Evolutionary conservation across 176 grass and related monocot genomes (phyloP), one percentile per base, ranked within the genome.

Genomic region (Triticum dicoccoides): DNA sequence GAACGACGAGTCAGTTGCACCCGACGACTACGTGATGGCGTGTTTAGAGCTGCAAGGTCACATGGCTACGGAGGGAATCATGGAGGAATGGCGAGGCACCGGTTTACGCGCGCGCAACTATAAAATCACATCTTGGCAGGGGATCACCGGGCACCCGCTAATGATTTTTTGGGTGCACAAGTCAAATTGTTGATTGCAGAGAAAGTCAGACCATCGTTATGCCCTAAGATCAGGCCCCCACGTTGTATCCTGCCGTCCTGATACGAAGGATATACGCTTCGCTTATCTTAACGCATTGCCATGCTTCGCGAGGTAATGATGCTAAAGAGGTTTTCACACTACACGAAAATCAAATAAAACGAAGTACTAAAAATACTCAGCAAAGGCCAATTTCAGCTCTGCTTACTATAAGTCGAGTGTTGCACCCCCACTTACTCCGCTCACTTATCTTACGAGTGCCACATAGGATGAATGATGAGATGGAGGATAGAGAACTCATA

Each of bases 51-150:
- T 56, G 20, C 74, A 56, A 77, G 29, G 8, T 58, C 56, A 85
- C 87, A 89, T 89, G 87, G 87, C 76, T 70, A 89, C 82, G 41
- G 87, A 83, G 52, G 8, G 75, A 89, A 84, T 89, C 82, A 80
- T 89, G 82, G 65, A 32, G 82, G 32, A 84, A 79, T 73, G 75
- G 76, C 54, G 76, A 80, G 82, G 70, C 37, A 61, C 63, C 87
- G 82, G 82, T 80, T 83, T 34, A 78, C 82, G 76, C 41, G 68
- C 76, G 67, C 17, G 51, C 76, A n/a, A 80, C 63, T 73, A 80
- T 20, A 58, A 79, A 79, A 42, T 34, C 67, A 41, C 39, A 38
- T 65, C 44, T 73, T 41, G 54, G 7, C 42, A 54, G 65, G 65
- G 33, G 29, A 84, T 11, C 15, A 44, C 49, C 14, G 24, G 10